Percentiles rank a stretch among this genome's conserved stretches.
These are phyloP conservation scores for Pichia sp. DNA, from an alignment of 1,139 yeast species.

Conservation along the genomic window DNA sequence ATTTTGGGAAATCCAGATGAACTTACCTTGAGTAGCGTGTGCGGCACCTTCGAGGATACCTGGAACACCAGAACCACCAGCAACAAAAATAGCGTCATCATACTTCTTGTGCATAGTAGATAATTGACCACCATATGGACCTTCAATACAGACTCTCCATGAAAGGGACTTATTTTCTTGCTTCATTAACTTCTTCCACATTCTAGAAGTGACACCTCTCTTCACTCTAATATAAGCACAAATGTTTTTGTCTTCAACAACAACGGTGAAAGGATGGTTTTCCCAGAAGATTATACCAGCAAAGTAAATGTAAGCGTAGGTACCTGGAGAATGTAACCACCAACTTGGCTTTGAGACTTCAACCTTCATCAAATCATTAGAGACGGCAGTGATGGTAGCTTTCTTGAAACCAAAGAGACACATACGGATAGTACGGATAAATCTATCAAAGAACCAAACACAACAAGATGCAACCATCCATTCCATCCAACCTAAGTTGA, in stretches of 20 bases:
- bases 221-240: conserved; percentile 38
- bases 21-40: conserved; percentile 20
- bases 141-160: conserved; percentile 48
- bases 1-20: conserved; percentile 18
- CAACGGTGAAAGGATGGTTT: conserved; percentile 40
- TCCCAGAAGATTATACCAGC: conserved; percentile 31
- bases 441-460: conserved; percentile 39
- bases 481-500: conserved; percentile 41
- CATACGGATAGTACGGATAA: conserved; percentile 36
- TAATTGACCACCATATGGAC: conserved; percentile 53
- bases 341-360: conserved; percentile 42
- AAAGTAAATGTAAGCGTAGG: conserved; percentile 42
- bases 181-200: conserved; percentile 23
- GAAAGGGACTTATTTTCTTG: conserved; percentile 18
- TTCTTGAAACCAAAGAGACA: conserved; percentile 38
- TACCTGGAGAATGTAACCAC: conserved; percentile 38
- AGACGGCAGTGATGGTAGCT: conserved; percentile 21
- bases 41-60: conserved; percentile 43
- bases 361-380: conserved; percentile 42
- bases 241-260: conserved; percentile 21
- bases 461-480: conserved; percentile 43
- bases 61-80: conserved; percentile 78
- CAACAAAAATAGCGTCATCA: conserved; percentile 53
- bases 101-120: conserved; percentile 38
- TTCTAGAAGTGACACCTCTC: conserved; percentile 27